Evolutionary conservation across 768 basidiomycete species (phyloP), one percentile per base, ranked within the genome.

Genomic region (Rhizopogon roseolus): DNA sequence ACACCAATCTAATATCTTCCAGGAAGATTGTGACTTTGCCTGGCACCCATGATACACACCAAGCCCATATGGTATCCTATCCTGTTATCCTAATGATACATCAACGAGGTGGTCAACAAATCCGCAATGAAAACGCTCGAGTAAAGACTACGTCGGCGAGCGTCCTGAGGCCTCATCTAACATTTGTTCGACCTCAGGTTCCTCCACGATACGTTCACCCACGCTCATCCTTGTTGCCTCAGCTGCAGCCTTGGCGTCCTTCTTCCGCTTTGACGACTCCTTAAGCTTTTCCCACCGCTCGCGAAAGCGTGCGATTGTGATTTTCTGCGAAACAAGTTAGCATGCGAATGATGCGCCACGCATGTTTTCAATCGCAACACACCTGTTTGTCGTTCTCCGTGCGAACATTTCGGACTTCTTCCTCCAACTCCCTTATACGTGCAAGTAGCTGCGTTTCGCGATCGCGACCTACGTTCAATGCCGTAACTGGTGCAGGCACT

Each of bases 261-360:
- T 89, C 73, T 93, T 92, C 56, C 87, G 82, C 68, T 85, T 90
- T 7, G 90, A 87, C 27, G 87, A 88, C 63, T 93, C 92, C 66
- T 93, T 93, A 53, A 93, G 73, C 67, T 90, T 92, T 65, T 90
- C 88, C 91, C 91, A 93, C 39, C 89, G 79, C 70, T 93, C 91
- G 27, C 87, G 81, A 70, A 89, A 93, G 61, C 88, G 86, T 19
- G 77, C 75, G 58, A 92, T 90, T 81, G 90, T 88, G 10, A 81
- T 75, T 83, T 86, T 89, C 91, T 93, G 70, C 54, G 62, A 54
- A 46, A 19, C 62, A 16, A 56, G 51, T 53, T 49, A 49, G 44
- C 41, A 37, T 53, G 61, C 50, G 63, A 58, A 54, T 36, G 32
- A 54, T 52, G 22, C n/a, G 39, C 32, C 19, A 19, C 41, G 52